Base-by-base conservation (phyloP, 1,284 basidiomycete genomes). In the Fomes fomentarius region DNA sequence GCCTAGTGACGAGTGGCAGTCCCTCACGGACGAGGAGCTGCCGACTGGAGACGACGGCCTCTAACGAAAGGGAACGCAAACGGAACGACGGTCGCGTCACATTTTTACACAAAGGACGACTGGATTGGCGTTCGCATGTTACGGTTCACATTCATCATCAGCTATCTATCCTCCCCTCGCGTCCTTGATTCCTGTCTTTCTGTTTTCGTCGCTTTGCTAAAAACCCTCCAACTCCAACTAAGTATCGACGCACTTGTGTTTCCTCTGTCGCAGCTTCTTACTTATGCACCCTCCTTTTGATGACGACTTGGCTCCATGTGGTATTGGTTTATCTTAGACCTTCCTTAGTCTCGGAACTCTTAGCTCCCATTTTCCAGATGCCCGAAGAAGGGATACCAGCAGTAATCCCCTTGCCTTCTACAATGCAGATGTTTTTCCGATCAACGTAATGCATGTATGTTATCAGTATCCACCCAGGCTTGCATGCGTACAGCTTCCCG, bases 11-110 rank as follows among this genome's bases (percentile, higher is more conserved):
- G 46, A 53, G 22, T 57, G 52, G 43, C 28, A 52, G 21, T 54
- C 57, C 8, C 41, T 58, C 44, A 51, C 54, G 8, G 60, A 58
- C 25, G 56, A 52, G 42, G 56, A 56, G 38, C 48, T 58, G 37
- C 48, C 34, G 15, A 35, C 45, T 30, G 22, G 38, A 5, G 54
- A 39, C 12, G 53, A 53, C 37, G 56, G 58, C 37, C 51, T 45
- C 33, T 53, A 31, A 19, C 10, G 15, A n/a, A 19, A 39, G 10
- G 21, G 21, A 24, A 14, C 38, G 19, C 19, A 4, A 9, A 17
- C 38, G 38, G 22, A 40, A 19, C 34, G 14, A 15, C n/a, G 8
- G 34, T 35, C 5, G 15, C n/a, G 9, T 37, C n/a, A 3, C 17
- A 17, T 37, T 17, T 37, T 17, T 17, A 17, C 17, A 5, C 3